These are phyloP conservation scores for Naganishia kalamii DNA, from an alignment of 768 basidiomycete species.

Conservation along the genomic window DNA sequence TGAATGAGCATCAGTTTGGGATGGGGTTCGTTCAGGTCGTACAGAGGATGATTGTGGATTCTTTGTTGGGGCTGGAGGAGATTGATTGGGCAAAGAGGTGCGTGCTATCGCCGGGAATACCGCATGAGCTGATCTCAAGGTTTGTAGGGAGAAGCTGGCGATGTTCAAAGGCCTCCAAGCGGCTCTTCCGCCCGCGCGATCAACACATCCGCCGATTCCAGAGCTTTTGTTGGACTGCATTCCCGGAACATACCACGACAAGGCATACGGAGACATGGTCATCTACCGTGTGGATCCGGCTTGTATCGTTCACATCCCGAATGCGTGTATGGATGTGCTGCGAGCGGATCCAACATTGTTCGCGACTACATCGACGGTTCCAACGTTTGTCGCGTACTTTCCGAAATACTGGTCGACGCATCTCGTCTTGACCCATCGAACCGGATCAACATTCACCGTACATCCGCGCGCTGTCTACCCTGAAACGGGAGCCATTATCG, in stretches of 20 bases:
- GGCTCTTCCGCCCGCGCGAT: too few relatives aligned
- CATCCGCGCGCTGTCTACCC: too few relatives aligned
- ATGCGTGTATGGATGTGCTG: background rate
- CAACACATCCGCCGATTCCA: background rate
- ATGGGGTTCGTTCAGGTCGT: background rate
- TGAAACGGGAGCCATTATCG: too few relatives aligned
- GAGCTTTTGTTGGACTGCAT: background rate
- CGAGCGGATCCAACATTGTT: too few relatives aligned
- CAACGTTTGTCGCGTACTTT: too few relatives aligned
- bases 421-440: too few relatives aligned
- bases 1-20: slow-evolving; percentile 30
- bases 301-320: too few relatives aligned
- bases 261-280: slow-evolving; percentile 16
- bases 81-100: slow-evolving; percentile 25
- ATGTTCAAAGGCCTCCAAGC: too few relatives aligned
- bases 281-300: slow-evolving; percentile 1
- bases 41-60: slow-evolving; percentile 21
- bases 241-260: slow-evolving; percentile 20
- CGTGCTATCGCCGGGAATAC: background rate
- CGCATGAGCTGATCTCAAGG: background rate
- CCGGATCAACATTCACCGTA: too few relatives aligned
- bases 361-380: too few relatives aligned
- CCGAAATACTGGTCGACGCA: too few relatives aligned
- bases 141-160: too few relatives aligned
- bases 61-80: slow-evolving; percentile 6